Evolutionary conservation across 495 filamentous ascomycete species (phyloP).

Genomic region (Achaetomiella virescens): DNA sequence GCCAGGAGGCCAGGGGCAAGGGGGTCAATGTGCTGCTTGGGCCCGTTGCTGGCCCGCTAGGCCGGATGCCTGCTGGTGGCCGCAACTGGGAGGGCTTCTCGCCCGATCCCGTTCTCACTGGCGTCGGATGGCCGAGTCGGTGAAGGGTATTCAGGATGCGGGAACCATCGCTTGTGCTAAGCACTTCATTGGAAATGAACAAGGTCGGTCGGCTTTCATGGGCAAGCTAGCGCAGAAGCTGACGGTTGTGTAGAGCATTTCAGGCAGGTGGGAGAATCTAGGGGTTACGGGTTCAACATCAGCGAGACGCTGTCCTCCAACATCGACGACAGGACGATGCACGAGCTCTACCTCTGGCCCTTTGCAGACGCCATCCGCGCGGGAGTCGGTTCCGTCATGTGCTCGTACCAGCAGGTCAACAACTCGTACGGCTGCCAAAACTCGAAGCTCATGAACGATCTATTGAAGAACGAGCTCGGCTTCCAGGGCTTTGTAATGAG

Average conservation of each 20-base stretch:
- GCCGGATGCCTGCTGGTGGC: constrained; percentile 68
- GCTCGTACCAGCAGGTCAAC: constrained; percentile 89
- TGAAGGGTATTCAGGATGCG: constrained; percentile 76
- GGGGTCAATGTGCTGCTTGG: constrained; percentile 82
- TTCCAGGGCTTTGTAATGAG: constrained; percentile 95
- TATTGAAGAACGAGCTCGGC: constrained; percentile 85
- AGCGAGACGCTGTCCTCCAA: constrained; percentile 66
- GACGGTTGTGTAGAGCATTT: constrained; percentile 61
- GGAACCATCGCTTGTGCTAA: constrained; percentile 79
- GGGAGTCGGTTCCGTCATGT: constrained; percentile 85
- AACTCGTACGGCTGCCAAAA: constrained; percentile 83
- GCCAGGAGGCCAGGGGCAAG: constrained; percentile 71
- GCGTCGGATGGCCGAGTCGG: constrained; percentile 65
- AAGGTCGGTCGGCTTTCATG: constrained; percentile 28
- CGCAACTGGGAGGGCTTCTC: constrained; percentile 85
- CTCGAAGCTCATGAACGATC: constrained; percentile 68
- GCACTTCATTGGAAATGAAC: constrained; percentile 70
- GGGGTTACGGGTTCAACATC: constrained; percentile 58
- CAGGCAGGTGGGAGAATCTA: constrained; percentile 63
- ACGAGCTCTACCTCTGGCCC: constrained; percentile 86
- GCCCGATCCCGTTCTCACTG: constrained; percentile 71
- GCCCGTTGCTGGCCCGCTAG: constrained; percentile 82
- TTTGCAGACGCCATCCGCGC: constrained; percentile 40
- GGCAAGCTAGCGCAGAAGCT: not conserved
- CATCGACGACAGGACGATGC: constrained; percentile 88